Conservation (phyloP, 2,329 filamentous ascomycete species). For the Pseudogymnoascus sp. region DNA sequence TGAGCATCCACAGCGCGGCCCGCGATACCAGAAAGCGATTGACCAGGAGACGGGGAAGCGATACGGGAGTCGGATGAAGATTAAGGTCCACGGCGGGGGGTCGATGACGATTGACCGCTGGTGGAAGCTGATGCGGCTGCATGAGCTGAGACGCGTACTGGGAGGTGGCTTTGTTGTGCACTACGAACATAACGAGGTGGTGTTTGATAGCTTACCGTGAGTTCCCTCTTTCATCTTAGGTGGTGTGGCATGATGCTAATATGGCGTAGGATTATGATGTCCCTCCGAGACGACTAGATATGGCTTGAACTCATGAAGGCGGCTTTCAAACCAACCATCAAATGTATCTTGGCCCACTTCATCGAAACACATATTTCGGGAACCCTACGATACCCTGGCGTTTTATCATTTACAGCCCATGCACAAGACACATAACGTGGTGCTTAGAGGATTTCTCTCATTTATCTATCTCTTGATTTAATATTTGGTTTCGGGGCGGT, state of each 20-base stretch:
- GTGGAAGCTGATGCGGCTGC: conserved; percentile 63
- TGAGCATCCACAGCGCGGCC: conserved; percentile 58
- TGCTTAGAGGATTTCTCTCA: neutral
- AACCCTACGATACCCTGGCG: conserved; percentile 1
- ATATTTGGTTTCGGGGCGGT: neutral
- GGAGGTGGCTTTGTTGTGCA: conserved; percentile 55
- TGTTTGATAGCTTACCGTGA: conserved; percentile 49
- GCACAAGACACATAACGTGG: neutral
- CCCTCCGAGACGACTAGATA: neutral
- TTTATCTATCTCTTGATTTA: conserved; percentile 5
- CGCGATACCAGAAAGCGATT: conserved; percentile 57
- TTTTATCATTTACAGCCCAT: neutral
- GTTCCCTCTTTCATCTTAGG: conserved; percentile 11
- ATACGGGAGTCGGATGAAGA: conserved; percentile 53
- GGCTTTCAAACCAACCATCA: neutral
- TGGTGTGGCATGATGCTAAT: neutral
- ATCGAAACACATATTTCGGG: neutral
- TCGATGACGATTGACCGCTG: conserved; percentile 60
- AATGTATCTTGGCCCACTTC: neutral
- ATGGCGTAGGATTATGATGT: neutral
- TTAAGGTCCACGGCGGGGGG: conserved; percentile 51
- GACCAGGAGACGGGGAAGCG: conserved; percentile 50
- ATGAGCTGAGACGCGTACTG: conserved; percentile 51
- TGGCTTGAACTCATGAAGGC: neutral
- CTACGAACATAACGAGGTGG: conserved; percentile 53